phyloP scores from a whole-genome alignment of 2,329 filamentous ascomycete genomes.

The Torrubiellomyces zombiae region DNA sequence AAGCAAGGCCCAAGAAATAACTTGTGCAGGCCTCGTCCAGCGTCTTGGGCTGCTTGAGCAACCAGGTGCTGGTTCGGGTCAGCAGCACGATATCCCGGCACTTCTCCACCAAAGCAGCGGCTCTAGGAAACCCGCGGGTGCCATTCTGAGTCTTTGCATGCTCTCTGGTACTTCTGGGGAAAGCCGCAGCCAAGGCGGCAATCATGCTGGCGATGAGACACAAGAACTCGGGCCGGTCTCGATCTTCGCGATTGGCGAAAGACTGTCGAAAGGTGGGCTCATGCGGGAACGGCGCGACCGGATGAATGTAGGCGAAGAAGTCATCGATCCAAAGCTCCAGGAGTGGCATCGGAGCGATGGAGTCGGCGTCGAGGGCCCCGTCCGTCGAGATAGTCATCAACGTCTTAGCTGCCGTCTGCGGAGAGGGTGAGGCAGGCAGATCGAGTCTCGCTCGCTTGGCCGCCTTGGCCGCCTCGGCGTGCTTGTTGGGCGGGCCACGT shows the following conservation, averaged over 20 bases:
- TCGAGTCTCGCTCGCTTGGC: constrained; percentile 31
- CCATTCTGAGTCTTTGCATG: constrained; percentile 51
- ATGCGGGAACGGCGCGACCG: constrained; percentile 61
- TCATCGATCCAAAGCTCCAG: constrained; percentile 58
- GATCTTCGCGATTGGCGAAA: constrained; percentile 50
- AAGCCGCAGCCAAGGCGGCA: constrained; percentile 55
- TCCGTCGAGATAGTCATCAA: constrained; percentile 27
- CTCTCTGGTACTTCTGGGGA: constrained; percentile 52
- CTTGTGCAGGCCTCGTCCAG: constrained; percentile 49
- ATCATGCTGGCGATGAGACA: constrained; percentile 62
- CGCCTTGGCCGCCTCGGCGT: constrained; percentile 37
- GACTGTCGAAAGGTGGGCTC: constrained; percentile 60
- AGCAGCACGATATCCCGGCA: constrained; percentile 54
- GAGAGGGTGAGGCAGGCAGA: constrained; percentile 19
- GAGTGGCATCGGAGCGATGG: constrained; percentile 53
- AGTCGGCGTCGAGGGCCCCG: constrained; percentile 42
- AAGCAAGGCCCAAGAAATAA: constrained; percentile 55
- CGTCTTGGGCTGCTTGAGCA: constrained; percentile 28
- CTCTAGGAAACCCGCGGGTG: constrained; percentile 48
- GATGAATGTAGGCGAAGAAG: constrained; percentile 72
- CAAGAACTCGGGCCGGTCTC: constrained; percentile 48
- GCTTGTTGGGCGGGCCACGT: constrained; percentile 41
- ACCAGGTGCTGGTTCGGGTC: constrained; percentile 42
- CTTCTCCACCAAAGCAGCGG: constrained; percentile 51
- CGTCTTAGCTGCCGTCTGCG: constrained; percentile 30